Percentiles rank a stretch among this genome's conserved stretches.
phyloP scores from a whole-genome alignment of 441 rosid genomes.

The Corymbia calophylla region DNA sequence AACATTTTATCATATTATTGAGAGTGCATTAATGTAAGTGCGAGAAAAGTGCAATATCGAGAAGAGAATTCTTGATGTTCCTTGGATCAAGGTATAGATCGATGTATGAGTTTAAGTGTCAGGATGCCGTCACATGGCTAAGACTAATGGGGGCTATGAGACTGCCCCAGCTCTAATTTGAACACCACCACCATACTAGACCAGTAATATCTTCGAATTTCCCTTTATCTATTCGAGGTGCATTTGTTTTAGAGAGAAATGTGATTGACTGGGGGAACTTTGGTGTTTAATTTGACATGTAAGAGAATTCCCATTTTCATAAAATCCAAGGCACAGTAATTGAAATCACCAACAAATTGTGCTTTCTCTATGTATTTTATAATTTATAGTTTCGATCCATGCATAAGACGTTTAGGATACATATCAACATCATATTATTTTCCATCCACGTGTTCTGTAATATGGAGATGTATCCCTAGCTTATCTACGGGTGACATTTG shows the following conservation, averaged over 20 bases:
- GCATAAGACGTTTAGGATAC: background rate
- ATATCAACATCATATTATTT: background rate
- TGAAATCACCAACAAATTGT: background rate
- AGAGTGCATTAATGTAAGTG: background rate
- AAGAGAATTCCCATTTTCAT: background rate
- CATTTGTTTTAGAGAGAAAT: background rate
- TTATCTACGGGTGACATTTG: background rate
- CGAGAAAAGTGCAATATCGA: background rate
- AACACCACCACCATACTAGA: background rate
- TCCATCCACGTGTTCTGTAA: too few species aligned
- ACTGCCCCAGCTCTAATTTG: background rate
- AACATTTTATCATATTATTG: background rate
- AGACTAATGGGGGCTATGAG: background rate
- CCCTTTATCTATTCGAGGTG: background rate
- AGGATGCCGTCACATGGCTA: background rate
- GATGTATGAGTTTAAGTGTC: background rate
- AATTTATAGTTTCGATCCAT: background rate
- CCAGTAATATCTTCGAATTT: background rate
- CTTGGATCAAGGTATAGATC: background rate
- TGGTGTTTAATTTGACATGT: background rate
- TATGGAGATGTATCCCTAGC: too few species aligned
- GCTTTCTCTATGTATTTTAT: background rate
- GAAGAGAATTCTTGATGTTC: background rate
- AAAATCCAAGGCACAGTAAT: background rate
- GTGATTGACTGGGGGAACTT: background rate